These are phyloP conservation scores for Spirogloea muscicola DNA, from an alignment of 139 green algal genomes.

Conservation along the genomic window DNA sequence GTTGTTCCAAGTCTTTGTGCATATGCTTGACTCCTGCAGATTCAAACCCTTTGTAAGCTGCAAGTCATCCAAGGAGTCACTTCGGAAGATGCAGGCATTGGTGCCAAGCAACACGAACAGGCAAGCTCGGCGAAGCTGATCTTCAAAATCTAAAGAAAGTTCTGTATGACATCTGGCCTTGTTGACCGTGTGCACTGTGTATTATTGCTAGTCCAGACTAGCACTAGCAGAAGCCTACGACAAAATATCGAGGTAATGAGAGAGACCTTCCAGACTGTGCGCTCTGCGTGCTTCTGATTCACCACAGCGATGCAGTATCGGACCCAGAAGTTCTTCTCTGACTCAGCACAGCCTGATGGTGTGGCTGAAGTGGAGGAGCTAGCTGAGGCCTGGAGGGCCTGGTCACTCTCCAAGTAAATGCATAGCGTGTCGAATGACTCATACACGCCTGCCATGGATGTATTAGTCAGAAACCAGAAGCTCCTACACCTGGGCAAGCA, in stretches of 20 bases:
- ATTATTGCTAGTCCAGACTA: too few relatives aligned
- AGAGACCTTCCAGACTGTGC: slow-evolving; percentile 63
- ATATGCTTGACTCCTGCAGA: slow-evolving; percentile 65
- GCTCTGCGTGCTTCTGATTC: slow-evolving; percentile 58
- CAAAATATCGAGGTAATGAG: too few relatives aligned
- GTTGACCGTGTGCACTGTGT: too few relatives aligned
- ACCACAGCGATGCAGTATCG: slow-evolving; percentile 64
- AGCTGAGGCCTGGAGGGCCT: slow-evolving; percentile 1
- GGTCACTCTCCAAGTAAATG: slow-evolving; percentile 67
- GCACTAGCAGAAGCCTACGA: too few relatives aligned
- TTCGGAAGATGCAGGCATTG: too few relatives aligned
- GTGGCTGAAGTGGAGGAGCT: not conserved
- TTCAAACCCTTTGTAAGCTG: too few relatives aligned
- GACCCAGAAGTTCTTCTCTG: slow-evolving; percentile 64
- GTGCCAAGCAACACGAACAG: too few relatives aligned
- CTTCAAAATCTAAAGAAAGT: too few relatives aligned
- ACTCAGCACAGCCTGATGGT: slow-evolving; percentile 8
- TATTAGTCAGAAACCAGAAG: not conserved
- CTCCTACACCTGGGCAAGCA: too few relatives aligned
- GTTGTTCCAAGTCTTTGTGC: slow-evolving; percentile 73
- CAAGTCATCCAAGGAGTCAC: too few relatives aligned
- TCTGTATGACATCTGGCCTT: too few relatives aligned
- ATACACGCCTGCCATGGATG: slow-evolving; percentile 51
- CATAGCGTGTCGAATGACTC: slow-evolving; percentile 67
- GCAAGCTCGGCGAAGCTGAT: too few relatives aligned